A percentile compares a stretch with the other conserved stretches of the same genome.
Conservation (phyloP, 139 green algal genomes). For the Closterium sp. region DNA sequence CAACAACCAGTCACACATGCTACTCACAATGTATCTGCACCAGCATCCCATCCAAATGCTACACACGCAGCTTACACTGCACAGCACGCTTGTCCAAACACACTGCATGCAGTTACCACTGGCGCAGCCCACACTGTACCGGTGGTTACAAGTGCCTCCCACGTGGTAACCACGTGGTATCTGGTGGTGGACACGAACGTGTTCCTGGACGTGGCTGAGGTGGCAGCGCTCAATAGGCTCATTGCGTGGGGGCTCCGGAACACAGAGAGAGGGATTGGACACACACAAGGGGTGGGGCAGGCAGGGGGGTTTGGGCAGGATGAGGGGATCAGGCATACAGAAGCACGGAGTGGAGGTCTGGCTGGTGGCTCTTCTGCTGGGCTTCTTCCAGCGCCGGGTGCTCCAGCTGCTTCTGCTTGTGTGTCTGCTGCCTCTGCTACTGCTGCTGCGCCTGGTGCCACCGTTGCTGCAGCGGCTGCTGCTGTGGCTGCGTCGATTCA, state of each 20-base stretch:
- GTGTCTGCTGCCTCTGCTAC: neutral
- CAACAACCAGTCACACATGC: neutral
- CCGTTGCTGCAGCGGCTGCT: neutral
- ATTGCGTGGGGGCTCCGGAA: neutral
- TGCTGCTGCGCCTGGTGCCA: neutral
- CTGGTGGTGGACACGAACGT: neutral
- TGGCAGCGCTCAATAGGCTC: neutral
- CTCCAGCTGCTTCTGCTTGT: too few relatives aligned
- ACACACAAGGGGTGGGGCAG: too few relatives aligned
- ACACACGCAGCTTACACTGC: too few relatives aligned
- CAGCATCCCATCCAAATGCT: too few relatives aligned
- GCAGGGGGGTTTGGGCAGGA: too few relatives aligned
- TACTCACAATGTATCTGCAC: neutral
- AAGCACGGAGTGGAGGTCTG: neutral
- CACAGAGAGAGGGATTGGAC: neutral
- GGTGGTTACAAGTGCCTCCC: neutral
- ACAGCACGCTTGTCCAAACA: too few relatives aligned
- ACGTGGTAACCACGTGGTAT: neutral
- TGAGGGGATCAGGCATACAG: neutral
- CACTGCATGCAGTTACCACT: too few relatives aligned
- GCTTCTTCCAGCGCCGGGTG: too few relatives aligned
- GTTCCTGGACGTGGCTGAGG: neutral
- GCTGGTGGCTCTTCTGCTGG: neutral
- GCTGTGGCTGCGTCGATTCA: neutral
- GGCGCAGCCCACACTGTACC: neutral